These are phyloP conservation scores for Kwoniella shandongensis DNA, from an alignment of 768 basidiomycete genomes.

Conservation along the genomic window DNA sequence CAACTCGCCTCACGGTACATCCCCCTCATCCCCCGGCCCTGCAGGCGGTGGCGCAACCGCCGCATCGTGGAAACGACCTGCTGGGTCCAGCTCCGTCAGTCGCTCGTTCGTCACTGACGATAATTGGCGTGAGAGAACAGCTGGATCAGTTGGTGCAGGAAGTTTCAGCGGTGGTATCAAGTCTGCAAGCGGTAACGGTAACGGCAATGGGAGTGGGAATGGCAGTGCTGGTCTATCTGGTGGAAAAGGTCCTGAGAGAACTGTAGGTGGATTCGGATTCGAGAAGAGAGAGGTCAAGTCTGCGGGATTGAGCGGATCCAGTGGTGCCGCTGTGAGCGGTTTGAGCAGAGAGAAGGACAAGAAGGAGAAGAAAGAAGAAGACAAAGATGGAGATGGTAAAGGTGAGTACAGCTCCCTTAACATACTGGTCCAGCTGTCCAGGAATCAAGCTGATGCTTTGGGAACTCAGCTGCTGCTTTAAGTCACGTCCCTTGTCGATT, in stretches of 20 bases:
- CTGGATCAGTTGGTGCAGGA: background rate
- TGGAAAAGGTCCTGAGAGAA: constrained; percentile 30
- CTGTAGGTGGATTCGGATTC: constrained; percentile 36
- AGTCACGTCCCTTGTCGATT: constrained; percentile 94
- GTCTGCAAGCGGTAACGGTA: background rate
- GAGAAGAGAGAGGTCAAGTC: constrained; percentile 32
- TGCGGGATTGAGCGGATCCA: constrained; percentile 1
- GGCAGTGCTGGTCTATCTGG: background rate
- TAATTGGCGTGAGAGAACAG: constrained; percentile 29
- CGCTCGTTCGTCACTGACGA: constrained; percentile 19
- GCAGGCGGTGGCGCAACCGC: background rate
- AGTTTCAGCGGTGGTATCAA: background rate
- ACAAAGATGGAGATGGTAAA: constrained; percentile 24
- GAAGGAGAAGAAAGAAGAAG: constrained; percentile 12
- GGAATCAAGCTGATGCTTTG: background rate
- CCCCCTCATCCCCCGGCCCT: constrained; percentile 18
- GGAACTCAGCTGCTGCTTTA: background rate
- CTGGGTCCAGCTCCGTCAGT: constrained; percentile 8
- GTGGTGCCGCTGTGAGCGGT: constrained; percentile 6
- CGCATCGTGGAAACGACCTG: constrained; percentile 8
- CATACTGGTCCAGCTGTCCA: background rate
- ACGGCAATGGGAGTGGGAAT: constrained; percentile 1
- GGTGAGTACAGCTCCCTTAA: constrained; percentile 13
- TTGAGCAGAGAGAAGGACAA: constrained; percentile 8
- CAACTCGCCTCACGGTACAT: constrained; percentile 6